These are phyloP conservation scores for Trichoderma arundinaceum DNA, from an alignment of 2,329 filamentous ascomycete genomes.

Conservation along the genomic window DNA sequence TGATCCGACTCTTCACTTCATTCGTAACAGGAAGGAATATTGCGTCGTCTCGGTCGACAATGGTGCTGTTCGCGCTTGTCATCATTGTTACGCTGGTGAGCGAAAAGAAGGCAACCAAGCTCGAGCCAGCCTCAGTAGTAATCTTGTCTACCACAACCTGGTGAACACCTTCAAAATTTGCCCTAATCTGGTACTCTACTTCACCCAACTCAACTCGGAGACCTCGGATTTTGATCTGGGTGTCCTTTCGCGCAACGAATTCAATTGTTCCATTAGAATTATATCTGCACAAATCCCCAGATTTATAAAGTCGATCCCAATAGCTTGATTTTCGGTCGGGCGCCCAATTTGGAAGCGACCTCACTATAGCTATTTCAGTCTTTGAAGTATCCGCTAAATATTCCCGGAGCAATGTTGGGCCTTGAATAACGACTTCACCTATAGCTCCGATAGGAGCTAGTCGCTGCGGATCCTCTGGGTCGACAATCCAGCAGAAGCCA, in stretches of 20 bases:
- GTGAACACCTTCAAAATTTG: background rate
- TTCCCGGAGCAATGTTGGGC: slow-evolving; percentile 23
- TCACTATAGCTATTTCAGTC: background rate
- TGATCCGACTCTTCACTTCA: slow-evolving; percentile 10
- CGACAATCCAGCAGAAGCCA: slow-evolving; percentile 28
- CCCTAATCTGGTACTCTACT: slow-evolving; percentile 25
- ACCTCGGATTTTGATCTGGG: slow-evolving; percentile 29
- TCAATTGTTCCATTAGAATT: slow-evolving; percentile 26
- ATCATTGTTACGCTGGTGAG: slow-evolving; percentile 2
- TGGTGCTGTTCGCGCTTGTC: background rate
- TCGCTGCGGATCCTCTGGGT: background rate
- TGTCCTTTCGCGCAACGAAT: slow-evolving; percentile 22
- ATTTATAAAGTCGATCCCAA: slow-evolving; percentile 22
- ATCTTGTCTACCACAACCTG: slow-evolving; percentile 28
- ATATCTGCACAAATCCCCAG: slow-evolving; percentile 28
- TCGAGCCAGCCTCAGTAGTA: slow-evolving; percentile 5
- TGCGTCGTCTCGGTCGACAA: background rate
- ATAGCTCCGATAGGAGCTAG: slow-evolving; percentile 17
- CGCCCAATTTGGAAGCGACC: background rate
- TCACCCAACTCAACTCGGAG: slow-evolving; percentile 26
- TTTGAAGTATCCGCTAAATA: slow-evolving; percentile 26
- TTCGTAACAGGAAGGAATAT: slow-evolving; percentile 8
- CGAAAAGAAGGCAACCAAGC: slow-evolving; percentile 24
- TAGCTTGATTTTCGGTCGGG: background rate
- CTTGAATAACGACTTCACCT: no score